These are phyloP conservation scores for Blechomonas ayalai DNA, from an alignment of 208 protist genomes.

Conservation along the genomic window DNA sequence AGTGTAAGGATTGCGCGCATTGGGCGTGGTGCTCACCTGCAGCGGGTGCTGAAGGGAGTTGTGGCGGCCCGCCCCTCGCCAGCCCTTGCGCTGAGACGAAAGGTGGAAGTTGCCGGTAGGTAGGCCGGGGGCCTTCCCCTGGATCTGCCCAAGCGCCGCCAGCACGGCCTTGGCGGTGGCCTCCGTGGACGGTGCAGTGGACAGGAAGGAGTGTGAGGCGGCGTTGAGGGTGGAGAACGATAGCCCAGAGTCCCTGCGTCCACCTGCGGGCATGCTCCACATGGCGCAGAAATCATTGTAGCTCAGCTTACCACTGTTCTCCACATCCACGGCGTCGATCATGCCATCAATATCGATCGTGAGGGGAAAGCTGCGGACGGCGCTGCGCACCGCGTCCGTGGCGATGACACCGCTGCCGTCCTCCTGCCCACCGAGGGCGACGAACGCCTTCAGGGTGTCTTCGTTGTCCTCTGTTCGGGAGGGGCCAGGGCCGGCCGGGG, in stretches of 20 bases:
- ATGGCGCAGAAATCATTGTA: conserved; percentile 68
- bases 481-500: not conserved
- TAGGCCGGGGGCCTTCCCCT: not conserved
- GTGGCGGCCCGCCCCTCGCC: not conserved
- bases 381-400: conserved; percentile 36
- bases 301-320: conserved; percentile 38
- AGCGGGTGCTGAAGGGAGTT: not conserved
- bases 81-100: not conserved
- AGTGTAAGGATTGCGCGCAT: not conserved
- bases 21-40: not conserved
- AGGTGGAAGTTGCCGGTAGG: not conserved
- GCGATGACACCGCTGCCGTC: conserved; percentile 51
- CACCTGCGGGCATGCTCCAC: conserved; percentile 22
- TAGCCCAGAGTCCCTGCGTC: conserved; percentile 4
- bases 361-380: conserved; percentile 56
- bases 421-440: conserved; percentile 70
- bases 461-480: conserved; percentile 16
- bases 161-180: not conserved
- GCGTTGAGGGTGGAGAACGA: conserved; percentile 25
- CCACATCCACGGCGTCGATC: conserved; percentile 44
- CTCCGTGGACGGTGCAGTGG: too few relatives aligned
- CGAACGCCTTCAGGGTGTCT: conserved; percentile 71
- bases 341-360: conserved; percentile 72
- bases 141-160: not conserved
- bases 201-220: not conserved